Evolutionary conservation across 2,329 filamentous ascomycete species (phyloP), one percentile per base, ranked within the genome.

Genomic region (Pyricularia pennisetigena): DNA sequence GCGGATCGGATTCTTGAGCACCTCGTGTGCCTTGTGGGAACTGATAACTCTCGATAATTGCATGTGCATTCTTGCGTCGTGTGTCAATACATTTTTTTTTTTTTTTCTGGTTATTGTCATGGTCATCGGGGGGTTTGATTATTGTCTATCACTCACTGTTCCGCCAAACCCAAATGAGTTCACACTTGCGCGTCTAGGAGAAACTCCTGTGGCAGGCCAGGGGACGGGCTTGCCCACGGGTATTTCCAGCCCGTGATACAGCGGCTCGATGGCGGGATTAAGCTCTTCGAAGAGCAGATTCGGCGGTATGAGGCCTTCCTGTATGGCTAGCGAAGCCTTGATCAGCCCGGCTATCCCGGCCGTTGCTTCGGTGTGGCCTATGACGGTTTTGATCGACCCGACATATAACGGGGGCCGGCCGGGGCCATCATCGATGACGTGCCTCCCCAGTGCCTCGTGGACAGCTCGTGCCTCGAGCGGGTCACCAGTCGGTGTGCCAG

Each of bases 401-500:
- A 72, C 73, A 54, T 70, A 75, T 26, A 77, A 69, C 3, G 73
- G 73, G 4, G 72, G 71, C 59, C 72, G 69, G 5, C 57, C 57
- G 16, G 70, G 71, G 23, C 26, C 20, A 10, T n/a, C 24, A 2
- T 54, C 64, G 24, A 8, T 32, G 1, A 28, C 20, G 6, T 26
- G 30, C 14, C 10, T 26, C 16, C 35, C 12, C 7, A 54, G 23
- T 6, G 71, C 68, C 41, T 65, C 70, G 0, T 68, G 54, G 20
- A 82, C 75, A 14, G 78, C 80, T 20, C 72, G 71, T 28, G 78
- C 76, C 69, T 83, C 81, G 23, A 75, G 72, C 0, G 79, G 78
- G 68, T 83, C 81, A 7, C 81, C 81, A 0, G 76, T 75, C 7
- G 71, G 70, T 2, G 81, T 83, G 2, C 80, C 72, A 14, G 72